Evolutionary conservation across 2,329 filamentous ascomycete species (phyloP), one percentile per base, ranked within the genome.

Genomic region (Neopestalotiopsis clavispora): DNA sequence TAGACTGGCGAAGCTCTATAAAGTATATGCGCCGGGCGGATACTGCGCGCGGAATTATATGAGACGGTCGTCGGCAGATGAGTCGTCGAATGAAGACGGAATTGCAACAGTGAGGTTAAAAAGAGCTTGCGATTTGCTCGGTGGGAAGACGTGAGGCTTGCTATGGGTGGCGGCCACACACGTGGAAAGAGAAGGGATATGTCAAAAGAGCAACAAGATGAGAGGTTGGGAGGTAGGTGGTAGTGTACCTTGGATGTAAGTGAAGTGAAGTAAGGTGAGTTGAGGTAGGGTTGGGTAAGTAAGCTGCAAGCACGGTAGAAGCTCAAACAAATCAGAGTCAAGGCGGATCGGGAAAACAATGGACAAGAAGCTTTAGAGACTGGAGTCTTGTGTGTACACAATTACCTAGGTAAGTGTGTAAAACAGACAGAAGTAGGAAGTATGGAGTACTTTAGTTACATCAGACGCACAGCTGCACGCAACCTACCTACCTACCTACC

Each of bases 301-400:
- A 57, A 58, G 49, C 45, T 57, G 42, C 42, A 56, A 56, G 30
- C 23, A 66, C 63, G 49, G 28, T 49, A 59, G 56, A 67, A 67
- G 65, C 65, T 67, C 65, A 59, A 67, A 60, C 65, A 49, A 67
- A 62, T 56, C 58, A 67, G 59, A 67, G 12, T 49, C 57, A 59
- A 56, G 52, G 57, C 65, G 65, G 65, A 38, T 61, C 65, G 65
- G 65, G 57, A 59, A 67, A 67, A 67, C 66, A 63, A 67, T 63
- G 58, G 63, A 63, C 57, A 63, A 60, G 49, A 20, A 34, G 32
- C 64, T 66, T 62, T 34, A 28, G 57, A 34, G 57, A 30, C 32
- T 34, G 30, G 59, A 52, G 45, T 52, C 45, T 14, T 52, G 45
- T 52, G 45, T 52, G 45, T 52, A 52, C 45, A 52, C 45, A 52